Percentiles rank a stretch among this genome's conserved stretches.
phyloP scores from a whole-genome alignment of 805 yeast species.

The Tetrapisispora pingtungensis region DNA sequence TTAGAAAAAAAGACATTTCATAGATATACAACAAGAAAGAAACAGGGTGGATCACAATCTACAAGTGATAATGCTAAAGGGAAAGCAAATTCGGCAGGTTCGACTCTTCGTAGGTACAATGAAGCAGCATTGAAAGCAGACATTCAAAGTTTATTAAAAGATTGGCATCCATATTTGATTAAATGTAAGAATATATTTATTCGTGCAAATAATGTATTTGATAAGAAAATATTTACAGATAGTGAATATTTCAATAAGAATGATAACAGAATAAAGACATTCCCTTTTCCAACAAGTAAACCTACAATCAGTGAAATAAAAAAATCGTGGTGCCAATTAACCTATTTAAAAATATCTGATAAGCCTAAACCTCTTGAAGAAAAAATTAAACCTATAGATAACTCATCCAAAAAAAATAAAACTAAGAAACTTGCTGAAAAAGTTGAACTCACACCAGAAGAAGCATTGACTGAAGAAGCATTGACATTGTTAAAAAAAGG shows the following conservation, averaged over 20 bases:
- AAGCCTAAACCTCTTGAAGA: conserved; percentile 41
- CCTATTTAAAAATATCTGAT: conserved; percentile 45
- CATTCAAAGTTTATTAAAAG: conserved; percentile 52
- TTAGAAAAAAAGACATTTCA: conserved; percentile 80
- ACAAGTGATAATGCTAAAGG: conserved; percentile 89
- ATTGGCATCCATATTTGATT: conserved; percentile 54
- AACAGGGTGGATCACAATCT: conserved; percentile 95
- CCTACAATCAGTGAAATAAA: conserved; percentile 77
- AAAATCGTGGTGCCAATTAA: conserved; percentile 72
- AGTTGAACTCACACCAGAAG: conserved; percentile 29
- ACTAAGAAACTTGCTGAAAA: conserved; percentile 5
- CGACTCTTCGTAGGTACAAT: conserved; percentile 77
- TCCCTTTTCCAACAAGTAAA: conserved; percentile 85
- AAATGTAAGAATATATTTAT: conserved; percentile 64
- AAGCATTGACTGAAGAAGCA: conserved; percentile 42
- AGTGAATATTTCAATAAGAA: conserved; percentile 40
- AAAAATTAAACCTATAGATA: conserved; percentile 14
- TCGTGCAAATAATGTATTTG: conserved; percentile 68
- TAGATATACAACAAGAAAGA: conserved; percentile 89
- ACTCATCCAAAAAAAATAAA: conserved; percentile 6
- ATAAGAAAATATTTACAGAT: conserved; percentile 53
- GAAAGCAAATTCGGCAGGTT: conserved; percentile 94
- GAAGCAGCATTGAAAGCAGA: conserved; percentile 77
- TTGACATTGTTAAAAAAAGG: conserved; percentile 55
- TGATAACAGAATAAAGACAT: conserved; percentile 54